Base-by-base conservation (phyloP, 176 grass and related monocot genomes). In the Elaeis guineensis region DNA sequence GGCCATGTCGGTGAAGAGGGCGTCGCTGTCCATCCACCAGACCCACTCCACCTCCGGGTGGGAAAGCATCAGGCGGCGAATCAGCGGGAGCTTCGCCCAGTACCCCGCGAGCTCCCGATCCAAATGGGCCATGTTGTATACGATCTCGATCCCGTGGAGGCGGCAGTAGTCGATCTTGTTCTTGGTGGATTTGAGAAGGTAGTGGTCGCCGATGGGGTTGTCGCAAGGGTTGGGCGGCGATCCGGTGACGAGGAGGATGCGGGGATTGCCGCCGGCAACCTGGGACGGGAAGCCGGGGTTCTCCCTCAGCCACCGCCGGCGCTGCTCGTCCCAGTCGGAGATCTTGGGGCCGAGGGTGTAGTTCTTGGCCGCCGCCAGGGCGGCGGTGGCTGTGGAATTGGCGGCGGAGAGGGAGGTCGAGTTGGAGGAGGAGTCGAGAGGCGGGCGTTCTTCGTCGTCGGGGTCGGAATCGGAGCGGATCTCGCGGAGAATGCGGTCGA, bases 11-110 rank as follows among this genome's bases (percentile, higher is more conserved):
- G 86, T 95, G 71, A 90, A 95, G 70, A 86, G 65, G 6, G 80
- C 90, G 62, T 95, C 90, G 22, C 84, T 83, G 74, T 95, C 90
- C 82, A 90, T 85, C 90, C 90, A 95, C 90, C 90, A 95, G 55
- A 95, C 12, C 25, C 88, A 80, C 77, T 95, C 90, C 66, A 71
- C 82, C 82, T 95, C 90, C 30, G 90, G 90, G 64, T 95, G 90
- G 65, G 86, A 76, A 52, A 84, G 75, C 79, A 95, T 79, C 51
- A 95, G 86, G 58, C 75, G n/a, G 8, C 90, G 90, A 61, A 95
- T 78, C 63, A 95, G 83, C 39, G 90, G 90, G 71, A 95, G 83
- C 82, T 95, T 95, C 9, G 82, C 77, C 90, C 90, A 95, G 72
- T 85, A 95, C 11, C 86, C 86, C 16, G 90, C 66, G 81, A 95